phyloP scores from a whole-genome alignment of 306 rosid genomes.

The Corylus americana region DNA sequence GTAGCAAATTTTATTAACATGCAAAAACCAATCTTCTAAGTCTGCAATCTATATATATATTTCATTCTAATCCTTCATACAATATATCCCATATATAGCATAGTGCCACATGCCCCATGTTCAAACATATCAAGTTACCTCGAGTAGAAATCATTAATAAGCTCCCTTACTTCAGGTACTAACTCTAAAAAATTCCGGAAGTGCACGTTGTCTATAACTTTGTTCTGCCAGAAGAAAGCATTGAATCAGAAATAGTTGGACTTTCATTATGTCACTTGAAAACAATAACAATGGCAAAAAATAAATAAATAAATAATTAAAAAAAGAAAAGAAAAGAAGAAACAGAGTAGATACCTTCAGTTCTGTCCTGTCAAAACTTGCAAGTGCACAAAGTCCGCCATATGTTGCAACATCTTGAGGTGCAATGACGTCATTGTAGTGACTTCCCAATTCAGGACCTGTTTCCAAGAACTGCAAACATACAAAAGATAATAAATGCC shows the following conservation, averaged over 20 bases:
- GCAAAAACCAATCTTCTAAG: not conserved
- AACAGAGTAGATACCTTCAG: conserved; percentile 61
- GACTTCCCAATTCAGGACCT: conserved; percentile 69
- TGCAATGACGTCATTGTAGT: conserved; percentile 92
- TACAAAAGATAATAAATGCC: conserved; percentile 19
- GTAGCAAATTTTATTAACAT: not conserved
- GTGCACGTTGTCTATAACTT: conserved; percentile 85
- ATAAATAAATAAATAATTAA: conserved; percentile 1
- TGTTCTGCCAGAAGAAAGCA: conserved; percentile 61
- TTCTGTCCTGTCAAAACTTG: conserved; percentile 90
- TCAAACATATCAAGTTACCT: conserved; percentile 54
- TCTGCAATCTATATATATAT: not conserved
- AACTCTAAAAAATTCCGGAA: conserved; percentile 93
- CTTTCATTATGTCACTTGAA: conserved; percentile 17
- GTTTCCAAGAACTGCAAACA: conserved; percentile 83
- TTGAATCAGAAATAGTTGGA: conserved; percentile 25
- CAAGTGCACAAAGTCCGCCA: conserved; percentile 99
- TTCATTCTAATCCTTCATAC: not conserved
- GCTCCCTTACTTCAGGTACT: conserved; percentile 96
- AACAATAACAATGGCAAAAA: conserved; percentile 1
- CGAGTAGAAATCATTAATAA: conserved; percentile 89
- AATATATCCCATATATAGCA: not conserved
- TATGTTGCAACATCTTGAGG: conserved; percentile 97
- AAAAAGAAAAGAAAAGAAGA: not conserved
- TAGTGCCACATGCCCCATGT: not conserved